These are phyloP conservation scores for Xanthoconium purpureum DNA, from an alignment of 768 basidiomycete species.

Conservation along the genomic window DNA sequence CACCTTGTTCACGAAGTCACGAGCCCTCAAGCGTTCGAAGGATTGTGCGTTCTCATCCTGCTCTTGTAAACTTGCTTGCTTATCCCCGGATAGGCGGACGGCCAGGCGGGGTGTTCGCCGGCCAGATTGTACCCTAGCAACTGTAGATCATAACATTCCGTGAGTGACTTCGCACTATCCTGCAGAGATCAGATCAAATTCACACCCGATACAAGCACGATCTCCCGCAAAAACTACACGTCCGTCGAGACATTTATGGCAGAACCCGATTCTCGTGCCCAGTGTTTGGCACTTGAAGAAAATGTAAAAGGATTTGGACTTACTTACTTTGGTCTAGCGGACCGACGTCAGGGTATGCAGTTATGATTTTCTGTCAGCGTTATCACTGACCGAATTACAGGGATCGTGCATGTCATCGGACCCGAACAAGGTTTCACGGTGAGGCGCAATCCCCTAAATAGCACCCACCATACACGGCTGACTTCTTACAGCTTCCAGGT, in stretches of 20 bases:
- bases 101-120: conserved; percentile 76
- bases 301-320: conserved; percentile 91
- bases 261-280: conserved; percentile 82
- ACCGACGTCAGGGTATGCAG: conserved; percentile 74
- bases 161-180: conserved; percentile 37
- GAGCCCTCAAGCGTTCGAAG: conserved; percentile 91
- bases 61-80: conserved; percentile 7
- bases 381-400: conserved; percentile 36
- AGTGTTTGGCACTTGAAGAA: conserved; percentile 79
- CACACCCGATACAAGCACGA: conserved; percentile 45
- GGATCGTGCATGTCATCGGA: conserved; percentile 86
- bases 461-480: neutral
- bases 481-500: conserved; percentile 54
- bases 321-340: conserved; percentile 89
- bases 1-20: conserved; percentile 87
- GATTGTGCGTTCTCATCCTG: conserved; percentile 50
- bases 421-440: conserved; percentile 93
- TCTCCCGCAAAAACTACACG: conserved; percentile 72
- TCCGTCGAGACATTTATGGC: conserved; percentile 70
- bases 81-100: conserved; percentile 47
- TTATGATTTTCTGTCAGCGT: neutral
- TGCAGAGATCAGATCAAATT: neutral
- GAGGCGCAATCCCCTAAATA: conserved; percentile 15
- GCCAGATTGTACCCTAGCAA: conserved; percentile 86
- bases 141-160: conserved; percentile 88